Evolutionary conservation across 164 flowering plant genomes (phyloP).

Genomic region (Vitis rupestris): DNA sequence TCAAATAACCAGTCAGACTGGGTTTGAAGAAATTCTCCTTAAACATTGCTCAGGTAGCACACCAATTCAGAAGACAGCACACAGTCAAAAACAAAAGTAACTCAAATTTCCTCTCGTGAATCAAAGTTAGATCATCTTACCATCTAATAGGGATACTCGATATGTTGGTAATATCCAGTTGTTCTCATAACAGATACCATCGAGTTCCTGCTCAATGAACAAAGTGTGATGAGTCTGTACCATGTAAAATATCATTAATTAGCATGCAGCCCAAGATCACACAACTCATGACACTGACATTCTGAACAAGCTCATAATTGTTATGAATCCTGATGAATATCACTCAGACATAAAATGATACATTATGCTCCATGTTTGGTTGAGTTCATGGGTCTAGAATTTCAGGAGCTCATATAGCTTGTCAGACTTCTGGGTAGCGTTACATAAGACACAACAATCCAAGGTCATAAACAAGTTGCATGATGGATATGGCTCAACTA

Average conservation of each 20-base stretch:
- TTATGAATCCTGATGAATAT: too few species aligned
- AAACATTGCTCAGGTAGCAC: too few species aligned
- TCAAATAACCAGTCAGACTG: too few species aligned
- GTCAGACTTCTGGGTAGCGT: too few species aligned
- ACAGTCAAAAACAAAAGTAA: neutral
- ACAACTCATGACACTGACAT: neutral
- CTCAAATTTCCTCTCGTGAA: neutral
- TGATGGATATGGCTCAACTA: too few species aligned
- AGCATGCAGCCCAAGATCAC: neutral
- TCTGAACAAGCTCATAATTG: neutral
- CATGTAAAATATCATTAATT: neutral
- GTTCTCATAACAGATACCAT: slow-evolving; percentile 47
- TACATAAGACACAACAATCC: too few species aligned
- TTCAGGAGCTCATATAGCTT: too few species aligned
- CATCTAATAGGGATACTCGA: slow-evolving; percentile 31
- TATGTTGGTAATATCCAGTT: slow-evolving; percentile 59
- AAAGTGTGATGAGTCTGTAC: neutral
- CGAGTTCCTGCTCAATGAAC: slow-evolving; percentile 50
- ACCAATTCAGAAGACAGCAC: neutral
- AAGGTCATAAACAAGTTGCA: too few species aligned
- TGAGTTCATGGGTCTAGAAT: too few species aligned
- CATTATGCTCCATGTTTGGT: too few species aligned
- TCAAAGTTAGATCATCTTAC: slow-evolving; percentile 25
- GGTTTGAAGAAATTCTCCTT: too few species aligned
- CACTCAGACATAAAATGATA: too few species aligned